Evolutionary conservation across 345 rosid genomes (phyloP), one percentile per base, ranked within the genome.

Genomic region (Lepidium sativum): DNA sequence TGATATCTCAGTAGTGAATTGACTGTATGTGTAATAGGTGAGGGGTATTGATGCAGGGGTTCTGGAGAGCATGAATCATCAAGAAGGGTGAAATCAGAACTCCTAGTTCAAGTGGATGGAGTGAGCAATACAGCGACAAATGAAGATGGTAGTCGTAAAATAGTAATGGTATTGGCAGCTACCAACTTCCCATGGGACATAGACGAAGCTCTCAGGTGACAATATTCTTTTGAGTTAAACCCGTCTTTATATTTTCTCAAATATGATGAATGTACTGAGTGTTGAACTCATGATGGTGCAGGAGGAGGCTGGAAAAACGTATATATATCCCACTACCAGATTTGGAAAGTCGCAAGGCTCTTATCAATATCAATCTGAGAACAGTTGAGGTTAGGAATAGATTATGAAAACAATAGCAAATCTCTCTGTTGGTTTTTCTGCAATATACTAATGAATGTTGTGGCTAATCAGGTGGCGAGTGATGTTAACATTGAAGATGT

Each of bases 181-280:
- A 95, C 99, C 56, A 95, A 95, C 80, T 95, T 91, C 70, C 99
- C 99, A 1, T 95, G 99, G 97, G 99, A 95, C 84, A 95, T 95
- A 70, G 99, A 95, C 49, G 95, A 91, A 80, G 99, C 99, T 9
- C 85, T 95, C 63, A 85, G 99, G 99, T 95, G 71, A 49, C 27
- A 21, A 15, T 51, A 31, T 59, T 42, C 31, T 60, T 39, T 45
- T 31, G 53, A 43, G 41, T 17, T 32, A 29, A 4, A 32, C 7
- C 13, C 0, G 9, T 18, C 34, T 37, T 37, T 15, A 13, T 8
- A 5, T 23, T 50, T 60, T 44, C 27, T 58, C 14, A 40, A 16
- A 42, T 39, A 33, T 33, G 54, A 18, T n/a, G 42, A 43, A 20
- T 18, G 11, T 47, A 38, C 53, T 65, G 31, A 37, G 29, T 25